Evolutionary conservation across 2,329 filamentous ascomycete species (phyloP).

Genomic region (Fragosphaeria purpurea): DNA sequence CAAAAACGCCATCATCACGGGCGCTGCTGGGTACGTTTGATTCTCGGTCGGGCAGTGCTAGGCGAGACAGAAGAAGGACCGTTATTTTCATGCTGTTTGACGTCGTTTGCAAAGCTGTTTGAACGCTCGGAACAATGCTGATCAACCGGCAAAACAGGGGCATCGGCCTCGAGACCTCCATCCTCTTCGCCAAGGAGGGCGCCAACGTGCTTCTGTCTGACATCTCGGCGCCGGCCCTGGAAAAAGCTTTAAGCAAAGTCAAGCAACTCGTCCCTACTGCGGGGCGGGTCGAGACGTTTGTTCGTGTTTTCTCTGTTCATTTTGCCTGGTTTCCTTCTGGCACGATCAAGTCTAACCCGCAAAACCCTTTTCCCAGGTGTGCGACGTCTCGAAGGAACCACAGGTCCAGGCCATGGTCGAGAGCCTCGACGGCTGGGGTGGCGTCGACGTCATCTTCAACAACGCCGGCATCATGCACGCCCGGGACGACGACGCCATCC

Average conservation of each 20-base stretch:
- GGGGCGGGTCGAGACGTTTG: slow-evolving; percentile 49
- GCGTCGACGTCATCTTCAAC: slow-evolving; percentile 90
- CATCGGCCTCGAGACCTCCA: slow-evolving; percentile 84
- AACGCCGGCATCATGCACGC: slow-evolving; percentile 96
- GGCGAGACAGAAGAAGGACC: background rate
- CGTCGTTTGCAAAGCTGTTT: too few relatives aligned
- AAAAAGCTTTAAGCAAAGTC: slow-evolving; percentile 65
- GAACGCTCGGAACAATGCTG: too few relatives aligned
- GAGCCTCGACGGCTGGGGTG: slow-evolving; percentile 71
- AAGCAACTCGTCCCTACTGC: slow-evolving; percentile 58
- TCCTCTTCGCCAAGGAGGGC: slow-evolving; percentile 83
- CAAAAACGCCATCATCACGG: slow-evolving; percentile 66
- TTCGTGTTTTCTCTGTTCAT: slow-evolving; percentile 18
- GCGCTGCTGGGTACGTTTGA: slow-evolving; percentile 65
- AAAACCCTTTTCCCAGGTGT: slow-evolving; percentile 25
- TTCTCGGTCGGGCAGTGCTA: background rate
- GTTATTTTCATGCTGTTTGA: too few relatives aligned
- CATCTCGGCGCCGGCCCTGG: slow-evolving; percentile 68
- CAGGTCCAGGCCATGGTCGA: slow-evolving; percentile 68
- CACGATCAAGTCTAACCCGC: background rate
- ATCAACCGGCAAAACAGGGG: slow-evolving; percentile 43
- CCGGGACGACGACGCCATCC: slow-evolving; percentile 66
- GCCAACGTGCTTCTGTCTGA: slow-evolving; percentile 79
- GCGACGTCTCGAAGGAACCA: slow-evolving; percentile 76
- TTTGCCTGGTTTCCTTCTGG: background rate